Base-by-base conservation (phyloP, 495 filamentous ascomycete species). In the Neurospora sp. region DNA sequence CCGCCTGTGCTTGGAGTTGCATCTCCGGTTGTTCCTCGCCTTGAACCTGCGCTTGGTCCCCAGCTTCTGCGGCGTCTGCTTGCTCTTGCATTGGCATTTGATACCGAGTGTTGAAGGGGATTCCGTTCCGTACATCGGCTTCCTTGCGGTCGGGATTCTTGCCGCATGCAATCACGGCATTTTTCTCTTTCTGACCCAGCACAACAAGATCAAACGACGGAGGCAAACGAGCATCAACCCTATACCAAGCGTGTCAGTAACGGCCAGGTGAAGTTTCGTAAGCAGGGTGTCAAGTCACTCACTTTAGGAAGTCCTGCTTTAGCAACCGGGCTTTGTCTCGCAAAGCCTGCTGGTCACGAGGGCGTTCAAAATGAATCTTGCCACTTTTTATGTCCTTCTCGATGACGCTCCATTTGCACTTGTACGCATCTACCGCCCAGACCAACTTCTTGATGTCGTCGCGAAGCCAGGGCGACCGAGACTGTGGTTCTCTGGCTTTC, bases 261-360 rank as follows among this genome's bases (percentile, higher is more conserved):
- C 59, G 7, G n/a, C 5, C 59, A 37, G 27, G 35, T 7, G 20
- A 53, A 27, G 39, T 48, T 14, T 12, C 31, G 3, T n/a, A 16
- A 12, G 14, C 8, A 39, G 8, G 31, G 37, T 8, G 59, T 16
- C 22, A 12, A 22, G 65, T 35, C 12, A 83, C 86, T 78, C 81
- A 89, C 86, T 87, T 88, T 5, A 91, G 78, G 71, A 83, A 88
- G 71, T 84, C 84, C 42, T 87, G 84, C 75, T 90, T 91, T 70
- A 92, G 76, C 71, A 90, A 84, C 9, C 89, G 83, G 61, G 88
- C 90, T 78, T 91, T 92, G 81, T 92, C 90, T 40, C 90, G 90
- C 22, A 92, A 77, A 31, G 84, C 86, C 65, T 90, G 88, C 74
- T 91, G 89, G 75, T 85, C 83, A n/a, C 89, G 84, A 0, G 77